A percentile compares a stretch with the other conserved stretches of the same genome.
phyloP scores from a whole-genome alignment of 345 rosid genomes.

The Eucalyptus curtisii region DNA sequence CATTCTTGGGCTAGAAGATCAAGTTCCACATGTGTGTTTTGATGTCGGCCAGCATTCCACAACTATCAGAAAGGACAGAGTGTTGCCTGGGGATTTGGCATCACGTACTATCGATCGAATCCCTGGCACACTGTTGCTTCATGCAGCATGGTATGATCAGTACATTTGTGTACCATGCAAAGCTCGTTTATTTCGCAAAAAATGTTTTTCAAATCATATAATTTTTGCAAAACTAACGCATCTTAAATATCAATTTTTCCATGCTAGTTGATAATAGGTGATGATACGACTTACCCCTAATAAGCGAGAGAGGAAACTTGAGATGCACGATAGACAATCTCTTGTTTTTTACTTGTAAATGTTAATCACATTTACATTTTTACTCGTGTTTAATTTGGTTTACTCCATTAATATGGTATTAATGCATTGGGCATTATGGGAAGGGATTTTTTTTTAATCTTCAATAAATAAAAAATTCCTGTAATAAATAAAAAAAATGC shows the following conservation, averaged over 20 bases:
- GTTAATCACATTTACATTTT: neutral
- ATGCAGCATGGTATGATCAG: neutral
- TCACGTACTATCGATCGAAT: neutral
- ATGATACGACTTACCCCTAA: neutral
- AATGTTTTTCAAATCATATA: too few species aligned
- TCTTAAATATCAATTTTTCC: neutral
- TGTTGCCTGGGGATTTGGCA: neutral
- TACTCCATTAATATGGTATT: neutral
- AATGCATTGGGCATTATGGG: neutral
- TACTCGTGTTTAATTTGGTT: neutral
- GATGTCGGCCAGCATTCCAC: neutral
- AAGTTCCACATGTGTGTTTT: fast-evolving
- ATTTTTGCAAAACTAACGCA: too few species aligned
- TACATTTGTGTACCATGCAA: neutral
- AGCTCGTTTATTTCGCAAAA: fast-evolving
- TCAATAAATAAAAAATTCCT: neutral
- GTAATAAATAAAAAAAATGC: neutral
- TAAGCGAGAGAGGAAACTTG: neutral
- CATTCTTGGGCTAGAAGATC: too few species aligned
- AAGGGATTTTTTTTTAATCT: neutral
- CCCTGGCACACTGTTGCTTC: neutral
- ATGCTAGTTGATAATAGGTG: neutral
- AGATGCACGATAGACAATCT: neutral
- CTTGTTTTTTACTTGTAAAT: neutral
- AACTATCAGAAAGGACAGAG: neutral